Evolutionary conservation across 768 basidiomycete species (phyloP).

Genomic region (Pleurotus tuoliensis): DNA sequence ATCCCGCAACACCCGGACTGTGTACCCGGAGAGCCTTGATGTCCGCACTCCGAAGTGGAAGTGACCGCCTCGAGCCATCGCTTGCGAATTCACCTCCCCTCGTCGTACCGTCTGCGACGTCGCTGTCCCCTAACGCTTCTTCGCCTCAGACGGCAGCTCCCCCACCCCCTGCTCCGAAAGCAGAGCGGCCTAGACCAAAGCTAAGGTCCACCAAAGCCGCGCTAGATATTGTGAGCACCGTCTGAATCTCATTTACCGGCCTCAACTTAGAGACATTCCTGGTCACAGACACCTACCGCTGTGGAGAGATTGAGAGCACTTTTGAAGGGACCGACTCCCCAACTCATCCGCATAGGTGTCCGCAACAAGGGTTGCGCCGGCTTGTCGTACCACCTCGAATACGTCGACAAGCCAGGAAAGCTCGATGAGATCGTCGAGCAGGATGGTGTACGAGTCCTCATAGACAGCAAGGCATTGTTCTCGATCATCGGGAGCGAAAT

Average conservation of each 20-base stretch:
- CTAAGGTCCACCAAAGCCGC: conserved; percentile 76
- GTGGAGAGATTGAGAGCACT: conserved; percentile 70
- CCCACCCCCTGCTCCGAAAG: conserved; percentile 66
- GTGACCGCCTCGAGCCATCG: conserved; percentile 21
- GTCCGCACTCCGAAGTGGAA: conserved; percentile 51
- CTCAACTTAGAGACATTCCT: neutral
- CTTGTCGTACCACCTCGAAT: conserved; percentile 85
- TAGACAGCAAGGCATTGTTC: conserved; percentile 96
- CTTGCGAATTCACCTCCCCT: conserved; percentile 48
- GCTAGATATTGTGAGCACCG: conserved; percentile 57
- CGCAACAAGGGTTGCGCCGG: conserved; percentile 97
- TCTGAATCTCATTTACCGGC: neutral
- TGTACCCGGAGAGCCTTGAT: conserved; percentile 59
- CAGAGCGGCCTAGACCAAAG: conserved; percentile 58
- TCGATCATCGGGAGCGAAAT: conserved; percentile 98
- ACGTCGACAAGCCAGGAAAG: conserved; percentile 83
- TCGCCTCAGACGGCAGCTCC: conserved; percentile 71
- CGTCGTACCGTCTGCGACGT: conserved; percentile 41
- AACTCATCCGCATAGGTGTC: conserved; percentile 92
- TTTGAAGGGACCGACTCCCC: conserved; percentile 79
- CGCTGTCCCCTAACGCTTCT: conserved; percentile 53
- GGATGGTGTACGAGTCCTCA: conserved; percentile 89
- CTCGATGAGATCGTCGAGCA: conserved; percentile 98
- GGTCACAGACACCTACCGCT: conserved; percentile 70
- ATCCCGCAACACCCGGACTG: conserved; percentile 17